Evolutionary conservation across 139 green algal genomes (phyloP).

Genomic region (Chlamydomonas eustigma): DNA sequence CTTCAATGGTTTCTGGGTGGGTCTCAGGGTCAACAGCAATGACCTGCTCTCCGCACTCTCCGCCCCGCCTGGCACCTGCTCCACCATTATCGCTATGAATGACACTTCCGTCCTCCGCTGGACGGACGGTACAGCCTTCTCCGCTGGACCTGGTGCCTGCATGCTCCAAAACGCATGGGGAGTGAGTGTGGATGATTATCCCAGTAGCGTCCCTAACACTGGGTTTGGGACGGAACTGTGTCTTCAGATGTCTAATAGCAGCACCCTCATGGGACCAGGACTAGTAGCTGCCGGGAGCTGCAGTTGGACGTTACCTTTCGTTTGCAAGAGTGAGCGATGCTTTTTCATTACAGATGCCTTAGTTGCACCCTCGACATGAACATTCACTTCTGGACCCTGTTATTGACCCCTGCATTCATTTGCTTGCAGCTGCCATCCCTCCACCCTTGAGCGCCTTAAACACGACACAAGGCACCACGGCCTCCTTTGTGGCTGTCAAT

Average conservation of each 20-base stretch:
- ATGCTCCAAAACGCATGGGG: not conserved
- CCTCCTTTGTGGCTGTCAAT: not conserved
- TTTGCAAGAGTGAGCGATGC: slow-evolving; percentile 6
- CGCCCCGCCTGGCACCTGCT: not conserved
- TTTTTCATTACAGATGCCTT: no score
- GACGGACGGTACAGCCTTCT: not conserved
- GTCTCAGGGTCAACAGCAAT: not conserved
- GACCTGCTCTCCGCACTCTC: not conserved
- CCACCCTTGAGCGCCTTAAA: no score
- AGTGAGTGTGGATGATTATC: not conserved
- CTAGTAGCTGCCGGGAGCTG: not conserved
- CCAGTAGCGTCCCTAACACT: not conserved
- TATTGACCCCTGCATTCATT: no score
- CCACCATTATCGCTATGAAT: no score
- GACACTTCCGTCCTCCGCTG: not conserved
- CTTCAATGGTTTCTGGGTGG: not conserved
- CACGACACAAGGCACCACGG: not conserved
- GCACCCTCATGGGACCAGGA: not conserved
- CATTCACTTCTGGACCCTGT: no score
- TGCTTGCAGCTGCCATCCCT: no score
- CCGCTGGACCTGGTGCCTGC: not conserved
- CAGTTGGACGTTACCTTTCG: not conserved
- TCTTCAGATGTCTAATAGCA: not conserved
- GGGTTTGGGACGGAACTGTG: not conserved
- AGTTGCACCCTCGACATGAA: no score